A percentile compares a stretch with the other conserved stretches of the same genome.
Conservation (phyloP, 257 asterid species). For the Mitragyna speciosa region DNA sequence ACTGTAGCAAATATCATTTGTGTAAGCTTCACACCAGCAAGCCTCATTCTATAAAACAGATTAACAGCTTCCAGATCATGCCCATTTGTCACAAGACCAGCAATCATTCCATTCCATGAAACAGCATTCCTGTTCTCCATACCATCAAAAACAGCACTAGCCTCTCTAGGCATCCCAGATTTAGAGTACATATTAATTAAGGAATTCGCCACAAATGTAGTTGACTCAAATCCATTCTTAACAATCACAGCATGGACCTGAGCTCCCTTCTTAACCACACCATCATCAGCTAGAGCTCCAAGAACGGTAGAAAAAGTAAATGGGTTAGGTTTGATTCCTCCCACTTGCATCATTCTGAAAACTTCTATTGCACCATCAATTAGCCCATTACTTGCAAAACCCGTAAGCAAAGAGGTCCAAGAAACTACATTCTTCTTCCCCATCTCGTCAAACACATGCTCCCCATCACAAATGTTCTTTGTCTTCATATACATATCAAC, state of each 20-base stretch:
- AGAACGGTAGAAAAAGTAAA: conserved; percentile 73
- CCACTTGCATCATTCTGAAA: conserved; percentile 51
- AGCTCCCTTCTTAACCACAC: conserved; percentile 50
- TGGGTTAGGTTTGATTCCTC: conserved; percentile 66
- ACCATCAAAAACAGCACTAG: conserved; percentile 51
- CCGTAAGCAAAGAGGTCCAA: conserved; percentile 81
- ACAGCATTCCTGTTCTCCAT: conserved; percentile 52
- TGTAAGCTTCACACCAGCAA: conserved; percentile 56
- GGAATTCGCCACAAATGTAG: conserved; percentile 63
- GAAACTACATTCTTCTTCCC: conserved; percentile 73
- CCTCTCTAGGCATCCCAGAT: conserved; percentile 70
- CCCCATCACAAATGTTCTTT: conserved; percentile 48
- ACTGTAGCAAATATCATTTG: conserved; percentile 50
- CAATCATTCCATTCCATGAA: conserved; percentile 94
- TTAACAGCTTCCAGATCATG: conserved; percentile 64
- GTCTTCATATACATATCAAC: conserved; percentile 79
- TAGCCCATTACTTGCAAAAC: conserved; percentile 57
- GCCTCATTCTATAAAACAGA: conserved; percentile 60
- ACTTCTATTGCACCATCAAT: conserved; percentile 38
- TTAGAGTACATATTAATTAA: conserved; percentile 78
- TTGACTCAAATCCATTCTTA: conserved; percentile 59
- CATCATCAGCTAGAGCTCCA: conserved; percentile 72
- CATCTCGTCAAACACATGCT: conserved; percentile 68
- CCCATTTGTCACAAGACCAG: conserved; percentile 70
- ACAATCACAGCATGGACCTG: conserved; percentile 65